Base-by-base conservation (phyloP, 352 stramenopile species). In the Globisporangium radiosum region DNA sequence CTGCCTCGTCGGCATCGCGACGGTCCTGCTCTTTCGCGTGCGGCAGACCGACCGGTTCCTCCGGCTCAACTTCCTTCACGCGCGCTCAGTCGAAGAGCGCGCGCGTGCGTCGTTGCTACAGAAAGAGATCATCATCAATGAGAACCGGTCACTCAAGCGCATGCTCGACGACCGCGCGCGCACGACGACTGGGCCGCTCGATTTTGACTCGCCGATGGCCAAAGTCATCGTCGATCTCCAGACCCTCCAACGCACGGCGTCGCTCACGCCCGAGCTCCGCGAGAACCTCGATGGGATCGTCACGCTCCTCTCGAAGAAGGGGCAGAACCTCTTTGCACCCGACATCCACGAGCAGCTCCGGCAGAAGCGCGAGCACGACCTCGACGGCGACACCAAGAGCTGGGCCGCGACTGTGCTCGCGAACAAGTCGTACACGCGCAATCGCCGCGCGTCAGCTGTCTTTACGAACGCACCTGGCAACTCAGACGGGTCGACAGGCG, bases 381-480 rank as follows among this genome's bases (percentile, higher is more conserved):
- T 93, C 8, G 83, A 93, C 62, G 79, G 72, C 47, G 83, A 93
- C 43, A 93, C 81, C 15, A 91, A 93, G 59, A 90, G 88, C 57
- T 93, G 81, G 81, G 83, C 83, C 1, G 66, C 88, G 2, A 88
- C 83, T 0, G 83, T 93, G 15, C 59, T 93, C 1, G 80, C 83
- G 5, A 71, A 77, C 4, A 91, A 90, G 52, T 78, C 90, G 43
- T 92, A 92, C 43, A 70, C 76, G 1, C 71, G 75, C 10, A 78
- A 72, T n/a, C 71, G 69, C 36, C 78, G 82, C 37, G 74, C 76
- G 7, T 33, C 25, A 33, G 25, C 25, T 33, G 25, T 33, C 25
- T 33, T 33, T 33, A 33, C 25, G 25, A 33, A 33, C 2, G 25
- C 25, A 33, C 25, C 25, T 3, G 25, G 25, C 2, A 33, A 33